Percentiles rank a stretch among this genome's conserved stretches.
Evolutionary conservation across 495 filamentous ascomycete species (phyloP).

Genomic region (Penicillium taxi): DNA sequence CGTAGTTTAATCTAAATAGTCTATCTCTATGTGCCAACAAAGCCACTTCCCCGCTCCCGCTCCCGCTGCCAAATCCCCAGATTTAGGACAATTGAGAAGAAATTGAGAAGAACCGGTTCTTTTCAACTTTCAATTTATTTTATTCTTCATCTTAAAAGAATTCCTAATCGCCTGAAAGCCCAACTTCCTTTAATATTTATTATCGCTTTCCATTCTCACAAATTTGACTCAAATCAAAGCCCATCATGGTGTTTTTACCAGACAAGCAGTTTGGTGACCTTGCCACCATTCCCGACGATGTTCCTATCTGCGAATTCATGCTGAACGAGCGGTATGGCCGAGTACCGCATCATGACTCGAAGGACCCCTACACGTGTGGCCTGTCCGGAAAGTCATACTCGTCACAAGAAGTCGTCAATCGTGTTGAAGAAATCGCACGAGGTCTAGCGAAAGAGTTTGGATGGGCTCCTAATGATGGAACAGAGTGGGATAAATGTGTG

Average conservation of each 20-base stretch:
- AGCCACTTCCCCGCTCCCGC: too few relatives aligned
- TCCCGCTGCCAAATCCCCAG: too few relatives aligned
- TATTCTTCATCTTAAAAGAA: too few relatives aligned
- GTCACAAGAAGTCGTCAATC: constrained; percentile 53
- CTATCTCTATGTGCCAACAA: too few relatives aligned
- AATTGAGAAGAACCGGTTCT: too few relatives aligned
- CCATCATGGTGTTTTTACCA: constrained; percentile 70
- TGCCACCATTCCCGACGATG: constrained; percentile 62
- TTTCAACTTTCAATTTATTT: too few relatives aligned
- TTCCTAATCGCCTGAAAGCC: too few relatives aligned
- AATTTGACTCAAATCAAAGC: too few relatives aligned
- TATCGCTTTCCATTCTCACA: too few relatives aligned
- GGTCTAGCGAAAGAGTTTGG: constrained; percentile 64
- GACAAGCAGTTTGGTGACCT: constrained; percentile 62
- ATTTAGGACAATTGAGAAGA: too few relatives aligned
- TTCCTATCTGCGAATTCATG: constrained; percentile 76
- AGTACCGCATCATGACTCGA: constrained; percentile 52
- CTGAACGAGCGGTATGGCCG: constrained; percentile 66
- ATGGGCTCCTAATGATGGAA: constrained; percentile 66
- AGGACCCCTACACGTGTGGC: constrained; percentile 75
- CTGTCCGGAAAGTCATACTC: constrained; percentile 66
- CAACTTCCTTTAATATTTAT: too few relatives aligned
- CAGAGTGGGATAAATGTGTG: constrained; percentile 81
- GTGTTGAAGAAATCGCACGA: constrained; percentile 63
- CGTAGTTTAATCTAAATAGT: too few relatives aligned